Evolutionary conservation across 106 monocot genomes (phyloP).

Genomic region (Gastrodia elata): DNA sequence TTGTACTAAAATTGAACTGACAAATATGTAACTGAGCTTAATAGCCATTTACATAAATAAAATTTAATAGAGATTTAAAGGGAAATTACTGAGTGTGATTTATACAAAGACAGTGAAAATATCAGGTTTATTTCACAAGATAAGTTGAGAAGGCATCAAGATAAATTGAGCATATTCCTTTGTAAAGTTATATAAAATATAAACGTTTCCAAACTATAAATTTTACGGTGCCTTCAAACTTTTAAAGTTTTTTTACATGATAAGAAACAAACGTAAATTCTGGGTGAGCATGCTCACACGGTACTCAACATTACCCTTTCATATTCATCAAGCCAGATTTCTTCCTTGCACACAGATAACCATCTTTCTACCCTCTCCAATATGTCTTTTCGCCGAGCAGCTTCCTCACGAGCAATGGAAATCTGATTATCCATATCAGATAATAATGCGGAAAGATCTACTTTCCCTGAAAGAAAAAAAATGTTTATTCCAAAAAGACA

Average conservation of each 20-base stretch:
- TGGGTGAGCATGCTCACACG: neutral
- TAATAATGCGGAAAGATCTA: constrained; percentile 57
- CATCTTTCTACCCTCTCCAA: constrained; percentile 88
- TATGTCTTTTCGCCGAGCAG: constrained; percentile 81
- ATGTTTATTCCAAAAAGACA: neutral
- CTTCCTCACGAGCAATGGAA: constrained; percentile 63
- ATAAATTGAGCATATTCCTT: neutral
- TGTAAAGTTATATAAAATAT: no score
- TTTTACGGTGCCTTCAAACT: neutral
- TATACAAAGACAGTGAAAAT: neutral
- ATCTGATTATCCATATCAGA: constrained; percentile 62
- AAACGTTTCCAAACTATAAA: neutral
- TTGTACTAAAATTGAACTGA: neutral
- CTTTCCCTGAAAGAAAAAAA: constrained; percentile 39
- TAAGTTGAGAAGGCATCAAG: neutral
- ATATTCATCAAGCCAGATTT: constrained; percentile 89
- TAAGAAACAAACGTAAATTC: neutral
- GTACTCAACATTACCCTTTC: constrained; percentile 55
- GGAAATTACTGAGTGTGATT: neutral
- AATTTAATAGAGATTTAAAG: neutral
- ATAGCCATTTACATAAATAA: neutral
- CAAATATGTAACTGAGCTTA: neutral
- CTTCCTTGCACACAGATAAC: constrained; percentile 65
- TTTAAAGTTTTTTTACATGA: no score
- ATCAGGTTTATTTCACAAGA: neutral